phyloP scores from a whole-genome alignment of 106 monocot genomes.

The Dendrobium officinale region DNA sequence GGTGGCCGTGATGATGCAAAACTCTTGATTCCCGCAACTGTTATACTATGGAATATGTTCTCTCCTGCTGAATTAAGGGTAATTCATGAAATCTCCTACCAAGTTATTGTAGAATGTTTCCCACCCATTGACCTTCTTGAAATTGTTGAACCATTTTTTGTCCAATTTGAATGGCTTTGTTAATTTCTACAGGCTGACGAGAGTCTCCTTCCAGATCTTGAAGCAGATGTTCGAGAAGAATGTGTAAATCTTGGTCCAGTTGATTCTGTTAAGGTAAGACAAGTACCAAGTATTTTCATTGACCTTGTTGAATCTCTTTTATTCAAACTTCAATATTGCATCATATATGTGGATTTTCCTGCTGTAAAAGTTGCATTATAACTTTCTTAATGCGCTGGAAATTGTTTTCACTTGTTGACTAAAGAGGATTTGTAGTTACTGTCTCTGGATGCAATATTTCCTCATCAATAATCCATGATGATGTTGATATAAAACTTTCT shows the following conservation, averaged over 20 bases:
- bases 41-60: constrained; percentile 83
- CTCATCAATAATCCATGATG: not conserved
- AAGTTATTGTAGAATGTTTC: not conserved
- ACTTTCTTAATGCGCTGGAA: not conserved
- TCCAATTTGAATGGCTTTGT: constrained; percentile 1
- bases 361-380: not conserved
- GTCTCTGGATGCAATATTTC: not conserved
- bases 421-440: not conserved
- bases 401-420: not conserved
- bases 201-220: constrained; percentile 73
- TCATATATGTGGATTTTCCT: not conserved
- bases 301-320: not conserved
- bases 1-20: constrained; percentile 96
- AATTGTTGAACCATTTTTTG: not conserved
- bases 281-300: not conserved
- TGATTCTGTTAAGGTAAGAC: constrained; percentile 73
- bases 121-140: too few relatives aligned
- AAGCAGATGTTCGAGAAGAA: constrained; percentile 89
- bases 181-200: constrained; percentile 69
- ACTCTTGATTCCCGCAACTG: constrained; percentile 54
- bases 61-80: constrained; percentile 91
- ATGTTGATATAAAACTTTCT: not conserved
- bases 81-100: constrained; percentile 6
- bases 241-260: constrained; percentile 73
- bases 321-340: not conserved